phyloP scores from a whole-genome alignment of 139 green algal species.

The Dunaliella primolecta region DNA sequence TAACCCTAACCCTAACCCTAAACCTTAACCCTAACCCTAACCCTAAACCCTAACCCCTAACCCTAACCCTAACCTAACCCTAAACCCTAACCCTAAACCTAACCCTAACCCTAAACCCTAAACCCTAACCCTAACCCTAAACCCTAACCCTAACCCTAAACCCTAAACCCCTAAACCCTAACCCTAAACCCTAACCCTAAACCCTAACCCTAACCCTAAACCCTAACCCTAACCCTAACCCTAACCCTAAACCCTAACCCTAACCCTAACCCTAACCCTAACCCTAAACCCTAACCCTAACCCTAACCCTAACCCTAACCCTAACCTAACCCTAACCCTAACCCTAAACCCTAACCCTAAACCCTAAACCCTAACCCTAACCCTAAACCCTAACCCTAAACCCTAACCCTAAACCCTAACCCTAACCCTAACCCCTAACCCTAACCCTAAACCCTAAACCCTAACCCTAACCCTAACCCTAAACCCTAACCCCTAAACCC shows the following conservation, averaged over 20 bases:
- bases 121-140: slow-evolving; percentile 3
- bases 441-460: background rate
- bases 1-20: background rate
- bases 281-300: background rate
- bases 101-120: background rate
- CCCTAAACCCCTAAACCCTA: too few species aligned
- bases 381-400: background rate
- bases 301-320: too few species aligned
- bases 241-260: background rate
- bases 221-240: background rate
- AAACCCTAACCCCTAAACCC: too few species aligned
- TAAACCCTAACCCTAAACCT: background rate
- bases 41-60: background rate
- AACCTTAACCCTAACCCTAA: slow-evolving; percentile 1
- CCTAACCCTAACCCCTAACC: too few species aligned
- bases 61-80: too few species aligned
- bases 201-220: background rate
- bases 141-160: background rate
- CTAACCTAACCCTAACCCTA: background rate
- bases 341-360: slow-evolving; percentile 1
- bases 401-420: background rate
- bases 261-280: background rate
- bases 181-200: background rate
- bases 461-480: background rate
- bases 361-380: background rate